Conservation (phyloP, 2,329 filamentous ascomycete genomes). For the Ophiostoma sp. region DNA sequence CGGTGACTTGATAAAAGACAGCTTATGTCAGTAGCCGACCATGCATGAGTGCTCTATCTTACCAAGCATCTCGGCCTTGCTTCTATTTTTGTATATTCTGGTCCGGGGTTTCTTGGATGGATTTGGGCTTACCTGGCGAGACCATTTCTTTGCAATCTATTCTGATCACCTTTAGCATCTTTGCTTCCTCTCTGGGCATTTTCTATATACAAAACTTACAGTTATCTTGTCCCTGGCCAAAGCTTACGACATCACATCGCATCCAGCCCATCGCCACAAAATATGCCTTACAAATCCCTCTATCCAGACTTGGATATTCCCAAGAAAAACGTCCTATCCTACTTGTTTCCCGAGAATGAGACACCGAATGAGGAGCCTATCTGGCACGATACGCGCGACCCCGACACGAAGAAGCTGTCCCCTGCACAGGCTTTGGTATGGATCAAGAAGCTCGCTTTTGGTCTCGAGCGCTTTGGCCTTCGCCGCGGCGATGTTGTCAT, state of each 20-base stretch:
- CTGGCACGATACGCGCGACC: slow-evolving; percentile 49
- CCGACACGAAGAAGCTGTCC: slow-evolving; percentile 40
- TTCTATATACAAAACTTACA: background rate
- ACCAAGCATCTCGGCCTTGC: background rate
- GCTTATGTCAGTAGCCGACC: background rate
- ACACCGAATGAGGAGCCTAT: slow-evolving; percentile 42
- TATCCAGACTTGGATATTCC: slow-evolving; percentile 42
- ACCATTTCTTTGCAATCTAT: background rate
- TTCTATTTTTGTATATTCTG: background rate
- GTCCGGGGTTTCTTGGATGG: background rate
- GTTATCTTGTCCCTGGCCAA: background rate
- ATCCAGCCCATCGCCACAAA: background rate
- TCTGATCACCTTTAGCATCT: background rate
- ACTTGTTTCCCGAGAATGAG: slow-evolving; percentile 34
- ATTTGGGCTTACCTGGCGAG: background rate
- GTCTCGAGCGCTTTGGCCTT: slow-evolving; percentile 58
- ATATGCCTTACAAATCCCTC: slow-evolving; percentile 42
- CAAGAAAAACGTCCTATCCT: slow-evolving; percentile 41
- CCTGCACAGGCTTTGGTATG: slow-evolving; percentile 45
- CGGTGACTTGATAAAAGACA: background rate
- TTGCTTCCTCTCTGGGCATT: background rate
- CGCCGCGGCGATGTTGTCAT: slow-evolving; percentile 64
- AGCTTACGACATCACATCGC: background rate
- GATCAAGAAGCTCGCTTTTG: slow-evolving; percentile 47
- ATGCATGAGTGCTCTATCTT: background rate